phyloP scores from a whole-genome alignment of 768 basidiomycete species.

The Auricularia sp. region DNA sequence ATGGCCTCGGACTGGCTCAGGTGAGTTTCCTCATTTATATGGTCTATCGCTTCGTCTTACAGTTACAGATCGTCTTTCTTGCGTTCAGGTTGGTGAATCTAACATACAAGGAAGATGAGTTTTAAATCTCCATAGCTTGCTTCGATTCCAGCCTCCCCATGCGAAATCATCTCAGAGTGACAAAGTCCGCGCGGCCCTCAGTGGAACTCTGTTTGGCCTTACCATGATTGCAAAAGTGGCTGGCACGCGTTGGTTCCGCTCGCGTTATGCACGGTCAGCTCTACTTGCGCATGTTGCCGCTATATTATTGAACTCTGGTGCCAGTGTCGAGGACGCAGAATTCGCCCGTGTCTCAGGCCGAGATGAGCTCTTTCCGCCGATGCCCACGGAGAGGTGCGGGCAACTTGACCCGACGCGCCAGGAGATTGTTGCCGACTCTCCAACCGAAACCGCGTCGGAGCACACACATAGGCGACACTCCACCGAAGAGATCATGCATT shows the following conservation, averaged over 20 bases:
- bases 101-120: too few relatives aligned
- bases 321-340: neutral
- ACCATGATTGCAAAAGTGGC: neutral
- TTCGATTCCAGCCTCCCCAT: neutral
- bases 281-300: neutral
- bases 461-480: neutral
- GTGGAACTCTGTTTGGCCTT: neutral
- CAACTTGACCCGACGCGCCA: neutral
- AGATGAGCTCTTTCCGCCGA: neutral
- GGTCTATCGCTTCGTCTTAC: neutral
- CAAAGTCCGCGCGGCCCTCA: neutral
- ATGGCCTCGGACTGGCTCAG: constrained; percentile 21
- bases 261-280: neutral
- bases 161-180: neutral
- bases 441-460: neutral
- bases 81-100: constrained; percentile 5
- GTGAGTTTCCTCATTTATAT: constrained; percentile 6
- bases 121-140: neutral
- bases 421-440: neutral
- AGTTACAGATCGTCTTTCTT: constrained; percentile 13
- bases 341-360: neutral
- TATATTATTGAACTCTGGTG: neutral
- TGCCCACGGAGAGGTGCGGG: neutral
- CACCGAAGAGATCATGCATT: constrained; percentile 1
- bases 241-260: neutral